Percentiles rank a stretch among this genome's conserved stretches.
phyloP scores from a whole-genome alignment of 2,329 filamentous ascomycete species.

The Cytospora leucostoma region DNA sequence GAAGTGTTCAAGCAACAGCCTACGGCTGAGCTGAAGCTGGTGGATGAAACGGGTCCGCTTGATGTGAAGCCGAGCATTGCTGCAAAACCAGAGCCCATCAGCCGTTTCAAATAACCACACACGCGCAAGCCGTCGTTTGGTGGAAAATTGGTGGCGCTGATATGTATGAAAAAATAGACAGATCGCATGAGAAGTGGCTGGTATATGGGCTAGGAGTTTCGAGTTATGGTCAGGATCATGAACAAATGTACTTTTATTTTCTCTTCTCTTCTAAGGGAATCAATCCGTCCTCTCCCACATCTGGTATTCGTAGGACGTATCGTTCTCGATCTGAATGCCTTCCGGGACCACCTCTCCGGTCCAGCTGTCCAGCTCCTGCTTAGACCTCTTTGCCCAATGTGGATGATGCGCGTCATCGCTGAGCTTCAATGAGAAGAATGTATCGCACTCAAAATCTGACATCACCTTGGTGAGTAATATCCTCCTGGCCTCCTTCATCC shows the following conservation, averaged over 20 bases:
- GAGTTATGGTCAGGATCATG: slow-evolving; percentile 9
- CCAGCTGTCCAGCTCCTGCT: slow-evolving; percentile 60
- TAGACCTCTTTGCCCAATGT: slow-evolving; percentile 56
- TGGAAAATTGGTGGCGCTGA: not conserved
- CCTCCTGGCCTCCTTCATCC: slow-evolving; percentile 55
- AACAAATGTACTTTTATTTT: slow-evolving; percentile 13
- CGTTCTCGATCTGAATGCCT: slow-evolving; percentile 62
- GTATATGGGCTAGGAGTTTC: slow-evolving; percentile 29
- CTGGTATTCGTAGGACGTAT: slow-evolving; percentile 68
- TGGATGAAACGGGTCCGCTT: slow-evolving; percentile 45
- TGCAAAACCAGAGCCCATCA: slow-evolving; percentile 29
- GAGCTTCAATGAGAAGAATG: slow-evolving; percentile 67
- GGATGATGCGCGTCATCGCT: slow-evolving; percentile 34
- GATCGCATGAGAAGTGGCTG: slow-evolving; percentile 13
- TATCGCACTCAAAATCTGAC: slow-evolving; percentile 74
- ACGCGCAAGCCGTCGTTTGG: too few relatives aligned
- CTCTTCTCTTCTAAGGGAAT: slow-evolving; percentile 2
- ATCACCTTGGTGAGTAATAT: slow-evolving; percentile 71
- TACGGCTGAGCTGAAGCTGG: slow-evolving; percentile 40
- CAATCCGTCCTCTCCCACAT: slow-evolving; percentile 64
- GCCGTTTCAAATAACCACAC: slow-evolving; percentile 12
- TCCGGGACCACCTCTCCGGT: slow-evolving; percentile 64
- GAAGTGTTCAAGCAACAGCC: slow-evolving; percentile 48
- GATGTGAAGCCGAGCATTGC: slow-evolving; percentile 34
- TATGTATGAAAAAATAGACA: not conserved